A percentile compares a stretch with the other conserved stretches of the same genome.
Evolutionary conservation across 371 early-diverging fungal species (phyloP).

Genomic region (Gilbertella persicaria): DNA sequence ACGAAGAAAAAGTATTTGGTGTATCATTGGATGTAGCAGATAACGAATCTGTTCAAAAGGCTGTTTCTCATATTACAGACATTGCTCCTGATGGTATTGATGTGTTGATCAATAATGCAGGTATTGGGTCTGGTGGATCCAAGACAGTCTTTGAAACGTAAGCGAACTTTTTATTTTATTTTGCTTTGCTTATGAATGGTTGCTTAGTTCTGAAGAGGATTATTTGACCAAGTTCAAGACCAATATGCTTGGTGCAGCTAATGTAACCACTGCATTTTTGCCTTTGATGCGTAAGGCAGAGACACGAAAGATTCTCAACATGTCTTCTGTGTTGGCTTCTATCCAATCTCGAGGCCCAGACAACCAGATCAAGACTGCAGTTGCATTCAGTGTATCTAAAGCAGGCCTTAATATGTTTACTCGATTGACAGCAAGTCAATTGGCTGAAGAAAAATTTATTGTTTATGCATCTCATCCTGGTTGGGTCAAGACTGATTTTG

Average conservation of each 20-base stretch:
- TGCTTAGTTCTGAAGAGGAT: neutral
- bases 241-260: slow-evolving; percentile 2
- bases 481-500: slow-evolving; percentile 22
- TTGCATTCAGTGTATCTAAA: slow-evolving; percentile 17
- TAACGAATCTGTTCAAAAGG: slow-evolving; percentile 8
- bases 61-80: neutral
- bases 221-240: neutral
- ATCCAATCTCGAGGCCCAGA: slow-evolving; percentile 3
- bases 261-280: slow-evolving; percentile 10
- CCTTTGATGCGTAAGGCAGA: slow-evolving; percentile 16
- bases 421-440: slow-evolving; percentile 1
- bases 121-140: neutral
- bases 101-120: slow-evolving; percentile 12
- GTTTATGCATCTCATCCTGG: slow-evolving; percentile 19
- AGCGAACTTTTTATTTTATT: neutral
- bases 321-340: slow-evolving; percentile 8
- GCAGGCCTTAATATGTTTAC: slow-evolving; percentile 18
- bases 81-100: slow-evolving; percentile 13
- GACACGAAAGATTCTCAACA: slow-evolving; percentile 13
- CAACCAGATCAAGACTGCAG: neutral
- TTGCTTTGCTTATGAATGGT: neutral
- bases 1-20: slow-evolving; percentile 22
- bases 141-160: neutral
- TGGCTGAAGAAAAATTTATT: slow-evolving; percentile 12
- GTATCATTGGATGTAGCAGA: slow-evolving; percentile 23